phyloP scores from a whole-genome alignment of 164 flowering plant genomes.

The Vitis amurensis region DNA sequence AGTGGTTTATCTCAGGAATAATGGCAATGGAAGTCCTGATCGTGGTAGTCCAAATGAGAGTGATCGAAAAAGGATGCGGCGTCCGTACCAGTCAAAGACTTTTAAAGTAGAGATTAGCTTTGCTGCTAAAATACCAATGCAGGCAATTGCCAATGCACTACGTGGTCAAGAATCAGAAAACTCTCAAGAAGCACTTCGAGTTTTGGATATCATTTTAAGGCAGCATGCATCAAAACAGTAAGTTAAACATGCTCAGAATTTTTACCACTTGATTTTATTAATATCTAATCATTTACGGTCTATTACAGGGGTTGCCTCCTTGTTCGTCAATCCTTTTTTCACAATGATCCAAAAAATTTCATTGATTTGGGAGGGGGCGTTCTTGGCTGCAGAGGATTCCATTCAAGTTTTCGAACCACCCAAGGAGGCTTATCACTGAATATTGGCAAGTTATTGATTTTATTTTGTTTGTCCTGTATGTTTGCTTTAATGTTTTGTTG shows the following conservation, averaged over 20 bases:
- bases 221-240: constrained; percentile 95
- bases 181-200: constrained; percentile 85
- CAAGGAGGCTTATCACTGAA: constrained; percentile 90
- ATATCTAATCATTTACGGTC: neutral
- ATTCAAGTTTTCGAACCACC: constrained; percentile 74
- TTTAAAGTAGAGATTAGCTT: constrained; percentile 76
- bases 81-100: constrained; percentile 65
- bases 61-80: constrained; percentile 63
- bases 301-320: constrained; percentile 86
- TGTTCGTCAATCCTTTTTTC: constrained; percentile 86
- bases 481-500: neutral
- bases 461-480: neutral
- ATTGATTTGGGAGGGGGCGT: constrained; percentile 86
- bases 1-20: constrained; percentile 22
- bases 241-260: constrained; percentile 14
- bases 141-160: constrained; percentile 74
- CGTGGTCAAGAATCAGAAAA: constrained; percentile 86
- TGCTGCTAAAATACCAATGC: constrained; percentile 92
- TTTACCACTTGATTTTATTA: neutral
- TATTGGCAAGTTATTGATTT: constrained; percentile 43
- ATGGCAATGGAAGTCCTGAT: constrained; percentile 54
- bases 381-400: constrained; percentile 85
- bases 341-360: constrained; percentile 63
- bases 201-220: constrained; percentile 80
- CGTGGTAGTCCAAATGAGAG: constrained; percentile 54